Evolutionary conservation across 106 monocot species (phyloP).

Genomic region (Phalaenopsis aphrodite): DNA sequence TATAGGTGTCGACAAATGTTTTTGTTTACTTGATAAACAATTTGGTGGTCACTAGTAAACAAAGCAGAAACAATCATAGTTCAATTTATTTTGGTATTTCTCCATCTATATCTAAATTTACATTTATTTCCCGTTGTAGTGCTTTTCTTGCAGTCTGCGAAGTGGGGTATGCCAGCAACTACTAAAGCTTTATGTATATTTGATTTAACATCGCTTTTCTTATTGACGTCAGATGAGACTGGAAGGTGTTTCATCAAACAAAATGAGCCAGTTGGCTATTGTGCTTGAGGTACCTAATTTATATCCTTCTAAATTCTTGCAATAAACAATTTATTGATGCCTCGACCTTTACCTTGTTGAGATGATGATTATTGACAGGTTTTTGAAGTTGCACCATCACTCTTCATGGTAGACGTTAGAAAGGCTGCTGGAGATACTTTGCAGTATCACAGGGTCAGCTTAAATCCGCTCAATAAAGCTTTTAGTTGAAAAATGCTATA

Average conservation of each 20-base stretch:
- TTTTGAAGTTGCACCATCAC: conserved; percentile 84
- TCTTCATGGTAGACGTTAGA: conserved; percentile 93
- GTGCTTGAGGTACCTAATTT: conserved; percentile 63
- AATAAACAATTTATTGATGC: too few species aligned
- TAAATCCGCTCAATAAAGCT: background rate
- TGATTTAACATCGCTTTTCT: background rate
- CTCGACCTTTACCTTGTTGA: too few species aligned
- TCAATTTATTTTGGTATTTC: too few species aligned
- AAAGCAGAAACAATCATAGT: too few species aligned
- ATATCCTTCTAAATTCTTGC: background rate
- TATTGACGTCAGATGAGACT: conserved; percentile 61
- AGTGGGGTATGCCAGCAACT: too few species aligned
- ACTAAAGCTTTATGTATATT: background rate
- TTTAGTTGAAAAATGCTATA: background rate
- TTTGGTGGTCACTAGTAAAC: too few species aligned
- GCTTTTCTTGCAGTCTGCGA: background rate
- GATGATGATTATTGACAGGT: conserved; percentile 31
- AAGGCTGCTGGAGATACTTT: conserved; percentile 85
- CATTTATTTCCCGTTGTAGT: background rate
- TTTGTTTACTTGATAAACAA: too few species aligned
- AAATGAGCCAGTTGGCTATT: conserved; percentile 60
- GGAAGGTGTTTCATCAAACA: conserved; percentile 73
- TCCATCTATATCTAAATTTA: too few species aligned
- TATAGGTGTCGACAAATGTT: too few species aligned
- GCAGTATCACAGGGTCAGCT: conserved; percentile 82